These are phyloP conservation scores for Cercophora sp. DNA, from an alignment of 495 filamentous ascomycete genomes.

Conservation along the genomic window DNA sequence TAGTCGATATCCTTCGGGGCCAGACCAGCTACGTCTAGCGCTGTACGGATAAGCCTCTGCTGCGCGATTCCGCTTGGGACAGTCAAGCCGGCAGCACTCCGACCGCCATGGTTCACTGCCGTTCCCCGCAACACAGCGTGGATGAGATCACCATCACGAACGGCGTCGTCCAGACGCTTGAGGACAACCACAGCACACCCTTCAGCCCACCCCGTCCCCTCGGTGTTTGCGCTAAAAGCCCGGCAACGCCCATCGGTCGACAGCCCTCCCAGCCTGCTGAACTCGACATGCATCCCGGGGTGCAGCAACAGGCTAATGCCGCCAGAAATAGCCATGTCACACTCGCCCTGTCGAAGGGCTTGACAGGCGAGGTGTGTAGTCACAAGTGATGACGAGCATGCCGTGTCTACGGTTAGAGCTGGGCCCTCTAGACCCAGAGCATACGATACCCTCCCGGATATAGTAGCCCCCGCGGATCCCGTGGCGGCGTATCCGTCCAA, in stretches of 20 bases:
- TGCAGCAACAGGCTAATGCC: constrained; percentile 32
- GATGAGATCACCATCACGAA: constrained; percentile 43
- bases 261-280: constrained; percentile 28
- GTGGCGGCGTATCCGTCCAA: constrained; percentile 19
- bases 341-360: constrained; percentile 28
- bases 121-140: constrained; percentile 45
- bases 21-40: constrained; percentile 8
- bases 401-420: constrained; percentile 44
- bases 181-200: constrained; percentile 40
- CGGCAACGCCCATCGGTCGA: constrained; percentile 23
- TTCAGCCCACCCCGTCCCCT: constrained; percentile 54
- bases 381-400: constrained; percentile 35
- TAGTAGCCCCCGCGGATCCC: constrained; percentile 20
- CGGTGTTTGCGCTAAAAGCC: constrained; percentile 27
- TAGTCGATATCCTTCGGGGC: constrained; percentile 24
- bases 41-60: constrained; percentile 13
- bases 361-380: constrained; percentile 35
- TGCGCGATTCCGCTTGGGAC: constrained; percentile 15
- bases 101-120: constrained; percentile 33
- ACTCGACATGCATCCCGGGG: constrained; percentile 24
- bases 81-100: constrained; percentile 17
- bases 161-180: constrained; percentile 45
- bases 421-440: constrained; percentile 42
- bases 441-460: constrained; percentile 45
- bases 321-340: constrained; percentile 29